These are phyloP conservation scores for Ceratobasidium theobromae DNA, from an alignment of 1,284 basidiomycete species.

Conservation along the genomic window DNA sequence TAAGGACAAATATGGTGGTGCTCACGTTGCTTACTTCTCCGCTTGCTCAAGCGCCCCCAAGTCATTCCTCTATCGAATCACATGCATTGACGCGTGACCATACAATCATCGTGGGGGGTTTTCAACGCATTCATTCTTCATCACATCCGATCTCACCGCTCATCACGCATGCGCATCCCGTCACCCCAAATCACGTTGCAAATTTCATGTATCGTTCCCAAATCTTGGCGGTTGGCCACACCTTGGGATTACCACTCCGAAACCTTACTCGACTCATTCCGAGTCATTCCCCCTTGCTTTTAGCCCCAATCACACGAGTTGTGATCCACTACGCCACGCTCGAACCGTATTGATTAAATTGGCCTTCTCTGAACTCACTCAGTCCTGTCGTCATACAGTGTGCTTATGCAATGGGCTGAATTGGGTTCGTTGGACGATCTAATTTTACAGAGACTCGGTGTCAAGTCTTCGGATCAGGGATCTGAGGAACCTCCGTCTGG, in stretches of 20 bases:
- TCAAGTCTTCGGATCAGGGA: conserved; percentile 39
- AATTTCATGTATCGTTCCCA: background rate
- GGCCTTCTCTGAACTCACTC: background rate
- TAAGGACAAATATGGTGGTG: conserved; percentile 12
- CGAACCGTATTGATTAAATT: background rate
- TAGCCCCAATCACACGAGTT: background rate
- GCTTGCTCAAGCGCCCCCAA: background rate
- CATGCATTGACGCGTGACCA: background rate
- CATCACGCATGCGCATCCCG: background rate
- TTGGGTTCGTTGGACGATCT: conserved; percentile 52
- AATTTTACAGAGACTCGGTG: conserved; percentile 34
- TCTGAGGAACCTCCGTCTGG: conserved; percentile 35
- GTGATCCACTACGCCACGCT: background rate
- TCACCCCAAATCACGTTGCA: background rate
- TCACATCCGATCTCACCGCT: background rate
- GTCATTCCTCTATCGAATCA: conserved; percentile 17
- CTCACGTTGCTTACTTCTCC: background rate
- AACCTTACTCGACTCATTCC: background rate
- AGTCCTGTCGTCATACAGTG: conserved; percentile 48
- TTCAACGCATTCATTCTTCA: background rate
- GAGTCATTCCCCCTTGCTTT: background rate
- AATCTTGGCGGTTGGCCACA: background rate
- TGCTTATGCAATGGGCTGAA: conserved; percentile 93
- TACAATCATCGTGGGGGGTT: background rate
- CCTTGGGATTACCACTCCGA: conserved; percentile 9